Evolutionary conservation across 345 rosid genomes (phyloP).

Genomic region (Linum trigynum): DNA sequence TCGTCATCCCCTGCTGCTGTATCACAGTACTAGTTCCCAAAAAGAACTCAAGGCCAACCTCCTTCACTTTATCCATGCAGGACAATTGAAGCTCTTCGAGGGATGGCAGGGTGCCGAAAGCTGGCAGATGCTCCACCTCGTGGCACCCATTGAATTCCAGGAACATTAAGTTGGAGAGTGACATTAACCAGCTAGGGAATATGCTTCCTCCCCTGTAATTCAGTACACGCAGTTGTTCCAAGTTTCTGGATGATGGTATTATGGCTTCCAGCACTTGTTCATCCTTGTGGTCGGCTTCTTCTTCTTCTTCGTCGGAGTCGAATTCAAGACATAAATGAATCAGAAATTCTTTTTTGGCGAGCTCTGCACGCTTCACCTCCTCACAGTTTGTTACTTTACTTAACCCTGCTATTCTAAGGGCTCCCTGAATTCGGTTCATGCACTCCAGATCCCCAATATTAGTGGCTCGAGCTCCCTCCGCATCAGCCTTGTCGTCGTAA

Average conservation of each 20-base stretch:
- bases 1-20: too few relatives aligned
- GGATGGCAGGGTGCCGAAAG: not conserved
- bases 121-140: not conserved
- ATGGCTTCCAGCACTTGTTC: not conserved
- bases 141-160: not conserved
- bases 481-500: too few relatives aligned
- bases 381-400: not conserved
- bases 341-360: not conserved
- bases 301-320: not conserved
- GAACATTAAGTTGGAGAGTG: not conserved
- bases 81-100: not conserved
- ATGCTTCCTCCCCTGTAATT: not conserved
- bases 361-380: not conserved
- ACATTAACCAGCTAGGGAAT: not conserved
- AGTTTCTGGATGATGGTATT: not conserved
- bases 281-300: not conserved
- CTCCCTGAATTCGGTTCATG: not conserved
- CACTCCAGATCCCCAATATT: not conserved
- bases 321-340: not conserved
- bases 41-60: not conserved
- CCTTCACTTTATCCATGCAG: not conserved
- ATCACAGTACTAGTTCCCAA: too few relatives aligned
- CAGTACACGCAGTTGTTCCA: not conserved
- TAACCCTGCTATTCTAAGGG: not conserved
- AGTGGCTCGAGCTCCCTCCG: not conserved